Evolutionary conservation across 768 basidiomycete genomes (phyloP), one percentile per base, ranked within the genome.

Genomic region (Infundibulicybe gibba): DNA sequence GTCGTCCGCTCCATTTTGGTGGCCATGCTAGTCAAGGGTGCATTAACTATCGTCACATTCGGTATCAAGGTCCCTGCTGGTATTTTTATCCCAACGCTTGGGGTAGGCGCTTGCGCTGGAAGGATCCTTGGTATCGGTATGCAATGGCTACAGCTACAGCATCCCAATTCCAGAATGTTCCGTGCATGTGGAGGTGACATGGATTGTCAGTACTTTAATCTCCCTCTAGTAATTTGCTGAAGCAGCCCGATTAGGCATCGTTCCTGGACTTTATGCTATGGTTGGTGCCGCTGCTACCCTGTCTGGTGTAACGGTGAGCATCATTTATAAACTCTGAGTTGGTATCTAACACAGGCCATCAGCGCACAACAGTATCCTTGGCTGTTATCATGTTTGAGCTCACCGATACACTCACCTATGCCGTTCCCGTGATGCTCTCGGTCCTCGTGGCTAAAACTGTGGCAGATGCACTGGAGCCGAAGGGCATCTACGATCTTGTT

Each of bases 361-460:
- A 90, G 85, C 74, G 91, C 32, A 93, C 90, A 17, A 94, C 91
- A 0, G 89, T 98, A 19, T 94, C 93, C 0, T 77, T 97, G 47
- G 93, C 93, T 3, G 97, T 98, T 43, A 99, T 98, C 65, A 91
- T 79, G 77, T 92, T 97, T 59, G 95, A 98, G 60, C 72, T 98
- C 35, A 95, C 95, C 3, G 88, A 91, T 54, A 92, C 92, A 1
- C 69, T 99, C 53, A 93, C 90, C 2, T 98, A 98, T 65, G 87
- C 83, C 11, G 87, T 91, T 6, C 92, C 92, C 13, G 82, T 94
- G 48, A 94, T 94, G 91, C 66, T 94, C 37, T 72, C 83, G 13
- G 80, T 99, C 13, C 77, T 98, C 16, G 87, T 94, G 14, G 90
- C 90, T 17, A 95, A 94, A 70, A 92, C 90, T 0, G 80, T 91